Conservation (phyloP, 176 grass and related monocot genomes). For the Aegilops longissima region DNA sequence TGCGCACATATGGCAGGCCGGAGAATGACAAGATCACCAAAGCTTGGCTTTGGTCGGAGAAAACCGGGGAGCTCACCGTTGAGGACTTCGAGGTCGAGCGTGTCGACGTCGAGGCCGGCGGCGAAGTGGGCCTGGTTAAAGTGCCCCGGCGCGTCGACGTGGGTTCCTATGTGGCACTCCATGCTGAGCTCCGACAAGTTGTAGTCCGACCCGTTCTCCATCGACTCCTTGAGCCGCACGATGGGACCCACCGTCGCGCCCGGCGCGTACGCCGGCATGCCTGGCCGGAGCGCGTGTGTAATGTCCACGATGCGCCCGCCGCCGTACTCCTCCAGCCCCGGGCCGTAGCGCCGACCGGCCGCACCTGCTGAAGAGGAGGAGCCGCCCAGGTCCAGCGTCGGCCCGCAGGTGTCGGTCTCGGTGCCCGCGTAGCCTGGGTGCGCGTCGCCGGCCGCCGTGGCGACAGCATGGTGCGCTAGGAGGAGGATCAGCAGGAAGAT, state of each 20-base stretch:
- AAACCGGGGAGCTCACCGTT: slow-evolving; percentile 39
- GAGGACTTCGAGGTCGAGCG: slow-evolving; percentile 75
- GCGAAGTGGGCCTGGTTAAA: slow-evolving; percentile 54
- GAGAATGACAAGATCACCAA: neutral
- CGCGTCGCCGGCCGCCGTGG: neutral
- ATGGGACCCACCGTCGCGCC: slow-evolving; percentile 43
- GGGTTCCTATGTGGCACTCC: slow-evolving; percentile 59
- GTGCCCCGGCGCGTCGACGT: slow-evolving; percentile 71
- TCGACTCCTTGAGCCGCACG: slow-evolving; percentile 55
- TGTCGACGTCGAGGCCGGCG: slow-evolving; percentile 69
- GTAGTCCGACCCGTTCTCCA: slow-evolving; percentile 64
- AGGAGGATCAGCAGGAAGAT: slow-evolving; percentile 13
- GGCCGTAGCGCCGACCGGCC: neutral
- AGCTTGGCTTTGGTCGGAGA: neutral
- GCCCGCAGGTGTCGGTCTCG: neutral
- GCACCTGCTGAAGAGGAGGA: neutral
- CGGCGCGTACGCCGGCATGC: slow-evolving; percentile 48
- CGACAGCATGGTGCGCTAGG: neutral
- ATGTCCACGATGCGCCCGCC: slow-evolving; percentile 73
- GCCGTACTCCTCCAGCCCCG: slow-evolving; percentile 50
- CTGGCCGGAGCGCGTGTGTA: slow-evolving; percentile 66
- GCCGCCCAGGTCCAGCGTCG: neutral
- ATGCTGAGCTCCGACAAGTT: slow-evolving; percentile 74
- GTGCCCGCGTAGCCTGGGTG: slow-evolving; percentile 30
- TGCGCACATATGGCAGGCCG: neutral